Evolutionary conservation across 2,329 filamentous ascomycete species (phyloP).

Genomic region (Phyllosticta ampelicida): DNA sequence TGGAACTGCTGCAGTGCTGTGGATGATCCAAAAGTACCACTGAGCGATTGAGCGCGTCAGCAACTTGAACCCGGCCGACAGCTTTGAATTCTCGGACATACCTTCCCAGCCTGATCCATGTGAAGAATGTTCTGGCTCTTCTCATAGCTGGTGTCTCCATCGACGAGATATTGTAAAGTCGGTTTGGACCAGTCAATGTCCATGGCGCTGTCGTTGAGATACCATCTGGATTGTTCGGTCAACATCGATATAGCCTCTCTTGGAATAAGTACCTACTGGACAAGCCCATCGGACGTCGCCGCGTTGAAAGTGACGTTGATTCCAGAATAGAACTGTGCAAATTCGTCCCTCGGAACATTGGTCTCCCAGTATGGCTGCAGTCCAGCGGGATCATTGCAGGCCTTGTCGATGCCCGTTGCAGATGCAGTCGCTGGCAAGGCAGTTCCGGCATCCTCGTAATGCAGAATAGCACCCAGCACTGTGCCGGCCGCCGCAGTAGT

Average conservation of each 20-base stretch:
- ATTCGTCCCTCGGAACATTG: constrained; percentile 4
- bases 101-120: constrained; percentile 16
- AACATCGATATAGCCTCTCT: background rate
- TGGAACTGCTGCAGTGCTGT: constrained; percentile 20
- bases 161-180: constrained; percentile 26
- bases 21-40: constrained; percentile 41
- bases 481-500: constrained; percentile 22
- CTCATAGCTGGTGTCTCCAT: constrained; percentile 17
- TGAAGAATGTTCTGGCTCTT: constrained; percentile 21
- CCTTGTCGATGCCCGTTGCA: constrained; percentile 23
- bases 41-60: background rate
- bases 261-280: background rate
- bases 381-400: constrained; percentile 30
- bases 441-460: constrained; percentile 25
- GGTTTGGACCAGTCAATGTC: constrained; percentile 26
- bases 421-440: constrained; percentile 12
- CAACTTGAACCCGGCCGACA: background rate
- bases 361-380: constrained; percentile 23
- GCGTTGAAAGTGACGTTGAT: constrained; percentile 14
- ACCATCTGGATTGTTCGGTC: constrained; percentile 27
- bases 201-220: constrained; percentile 28
- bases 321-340: constrained; percentile 8
- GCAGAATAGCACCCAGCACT: constrained; percentile 30
- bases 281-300: constrained; percentile 1
- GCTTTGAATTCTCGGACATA: background rate